phyloP scores from a whole-genome alignment of 257 asterid species.

The Rubia yunnanensis region DNA sequence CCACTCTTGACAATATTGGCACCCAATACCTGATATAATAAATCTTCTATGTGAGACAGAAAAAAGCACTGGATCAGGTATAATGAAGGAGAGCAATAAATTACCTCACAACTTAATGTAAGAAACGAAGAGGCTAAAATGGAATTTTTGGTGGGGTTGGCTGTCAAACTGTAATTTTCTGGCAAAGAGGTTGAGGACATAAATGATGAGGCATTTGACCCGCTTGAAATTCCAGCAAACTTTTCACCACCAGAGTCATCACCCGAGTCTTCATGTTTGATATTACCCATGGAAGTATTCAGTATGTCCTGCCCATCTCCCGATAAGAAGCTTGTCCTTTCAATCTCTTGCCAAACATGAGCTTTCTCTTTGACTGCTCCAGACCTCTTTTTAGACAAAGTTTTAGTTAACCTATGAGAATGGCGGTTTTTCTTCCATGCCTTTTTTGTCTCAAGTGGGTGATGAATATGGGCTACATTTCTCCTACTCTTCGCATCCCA shows the following conservation, averaged over 20 bases:
- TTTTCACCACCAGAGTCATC: constrained; percentile 76
- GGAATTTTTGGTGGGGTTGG: constrained; percentile 52
- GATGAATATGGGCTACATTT: constrained; percentile 71
- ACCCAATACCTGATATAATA: constrained; percentile 61
- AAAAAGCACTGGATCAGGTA: constrained; percentile 7
- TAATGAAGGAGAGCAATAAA: constrained; percentile 14
- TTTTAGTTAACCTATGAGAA: constrained; percentile 36
- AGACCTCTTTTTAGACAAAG: constrained; percentile 61
- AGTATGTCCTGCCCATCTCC: constrained; percentile 75
- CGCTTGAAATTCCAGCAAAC: constrained; percentile 48
- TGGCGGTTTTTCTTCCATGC: constrained; percentile 33
- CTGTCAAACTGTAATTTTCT: constrained; percentile 46
- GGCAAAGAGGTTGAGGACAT: constrained; percentile 52
- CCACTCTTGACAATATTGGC: constrained; percentile 95
- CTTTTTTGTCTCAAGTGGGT: constrained; percentile 75
- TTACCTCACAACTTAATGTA: constrained; percentile 89
- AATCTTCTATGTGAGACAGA: constrained; percentile 20
- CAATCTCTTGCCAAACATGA: constrained; percentile 77
- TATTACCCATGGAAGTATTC: constrained; percentile 33
- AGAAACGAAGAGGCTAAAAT: constrained; percentile 59
- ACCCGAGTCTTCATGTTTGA: constrained; percentile 47
- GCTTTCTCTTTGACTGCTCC: constrained; percentile 44
- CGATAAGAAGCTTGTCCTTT: constrained; percentile 57
- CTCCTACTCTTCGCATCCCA: constrained; percentile 87
- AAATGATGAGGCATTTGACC: constrained; percentile 66